Base-by-base conservation (phyloP, 2,329 filamentous ascomycete genomes). In the Curvularia eragrostidis region DNA sequence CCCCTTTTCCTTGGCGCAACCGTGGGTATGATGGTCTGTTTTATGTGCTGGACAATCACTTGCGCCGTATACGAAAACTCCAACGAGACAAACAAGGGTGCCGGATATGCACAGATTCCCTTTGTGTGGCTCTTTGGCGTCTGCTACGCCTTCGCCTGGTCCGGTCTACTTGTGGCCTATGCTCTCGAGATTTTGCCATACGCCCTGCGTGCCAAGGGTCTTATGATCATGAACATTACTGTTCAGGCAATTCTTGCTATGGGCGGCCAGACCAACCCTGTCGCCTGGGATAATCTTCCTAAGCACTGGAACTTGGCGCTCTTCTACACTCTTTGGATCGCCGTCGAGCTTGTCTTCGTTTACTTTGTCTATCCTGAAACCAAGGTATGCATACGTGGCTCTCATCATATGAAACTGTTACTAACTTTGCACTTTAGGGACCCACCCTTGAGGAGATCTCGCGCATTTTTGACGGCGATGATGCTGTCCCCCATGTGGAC, bases 391-490 rank as follows among this genome's bases (percentile, higher is more conserved):
- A 48, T 23, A 30, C 10, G 2, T 8, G 3, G 18, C 28, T 28
- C 8, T 54, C 4, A 19, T 34, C 23, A 10, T 10, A 23, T 19
- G 8, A 32, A 30, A 21, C 38, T 4, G 19, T 24, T 48, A 10
- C 43, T 49, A 24, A 53, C 34, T 5, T 8, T n/a, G 18, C 26
- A n/a, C 12, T 7, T n/a, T 5, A 54, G 69, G 88, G 88, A 2
- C 86, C 87, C 0, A 90, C 87, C 1, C 84, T 91, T 0, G 88
- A 90, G 72, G 87, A 89, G 72, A 84, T 89, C 62, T 84, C 87
- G 51, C 83, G 84, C 64, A 89, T 90, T 71, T 90, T 91, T 66
- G 88, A 91, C 63, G 88, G 87, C 19, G 82, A 85, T 13, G 78
- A 82, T 26, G 84, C 84, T 18, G 72, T 75, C 55, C 69, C 69